Evolutionary conservation across 2,329 filamentous ascomycete genomes (phyloP).

Genomic region (Gyromitra esculenta): DNA sequence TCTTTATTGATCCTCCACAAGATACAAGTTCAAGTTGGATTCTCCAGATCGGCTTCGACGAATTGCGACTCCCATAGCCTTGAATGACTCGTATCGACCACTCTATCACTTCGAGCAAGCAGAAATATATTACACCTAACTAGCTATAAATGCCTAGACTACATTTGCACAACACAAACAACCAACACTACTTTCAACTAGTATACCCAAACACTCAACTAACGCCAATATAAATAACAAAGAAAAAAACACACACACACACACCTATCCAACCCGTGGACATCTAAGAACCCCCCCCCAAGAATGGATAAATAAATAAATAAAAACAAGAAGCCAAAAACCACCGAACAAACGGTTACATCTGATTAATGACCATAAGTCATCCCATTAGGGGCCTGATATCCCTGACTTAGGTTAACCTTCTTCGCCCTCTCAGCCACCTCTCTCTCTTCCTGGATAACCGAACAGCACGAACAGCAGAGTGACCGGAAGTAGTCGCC

Average conservation of each 20-base stretch:
- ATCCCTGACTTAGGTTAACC: constrained; percentile 16
- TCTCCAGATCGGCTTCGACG: too few relatives aligned
- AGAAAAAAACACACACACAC: background rate
- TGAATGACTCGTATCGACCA: too few relatives aligned
- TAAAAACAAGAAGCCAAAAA: background rate
- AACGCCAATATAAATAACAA: background rate
- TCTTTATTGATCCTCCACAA: too few relatives aligned
- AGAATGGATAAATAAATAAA: background rate
- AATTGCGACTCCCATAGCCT: too few relatives aligned
- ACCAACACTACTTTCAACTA: background rate
- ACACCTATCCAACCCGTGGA: background rate
- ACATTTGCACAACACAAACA: too few relatives aligned
- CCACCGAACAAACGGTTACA: background rate
- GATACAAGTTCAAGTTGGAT: too few relatives aligned
- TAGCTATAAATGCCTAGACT: too few relatives aligned
- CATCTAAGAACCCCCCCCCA: background rate
- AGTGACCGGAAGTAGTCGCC: constrained; percentile 67
- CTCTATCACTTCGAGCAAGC: too few relatives aligned
- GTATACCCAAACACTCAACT: background rate
- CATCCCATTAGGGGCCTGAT: constrained; percentile 42
- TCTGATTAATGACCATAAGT: constrained; percentile 17
- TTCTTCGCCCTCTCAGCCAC: constrained; percentile 57
- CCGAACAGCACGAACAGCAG: constrained; percentile 68
- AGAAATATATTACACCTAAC: too few relatives aligned
- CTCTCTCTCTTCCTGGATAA: constrained; percentile 71